A percentile compares a stretch with the other conserved stretches of the same genome.
These are phyloP conservation scores for Leccinum rimulosum DNA, from an alignment of 768 basidiomycete species.

Conservation along the genomic window DNA sequence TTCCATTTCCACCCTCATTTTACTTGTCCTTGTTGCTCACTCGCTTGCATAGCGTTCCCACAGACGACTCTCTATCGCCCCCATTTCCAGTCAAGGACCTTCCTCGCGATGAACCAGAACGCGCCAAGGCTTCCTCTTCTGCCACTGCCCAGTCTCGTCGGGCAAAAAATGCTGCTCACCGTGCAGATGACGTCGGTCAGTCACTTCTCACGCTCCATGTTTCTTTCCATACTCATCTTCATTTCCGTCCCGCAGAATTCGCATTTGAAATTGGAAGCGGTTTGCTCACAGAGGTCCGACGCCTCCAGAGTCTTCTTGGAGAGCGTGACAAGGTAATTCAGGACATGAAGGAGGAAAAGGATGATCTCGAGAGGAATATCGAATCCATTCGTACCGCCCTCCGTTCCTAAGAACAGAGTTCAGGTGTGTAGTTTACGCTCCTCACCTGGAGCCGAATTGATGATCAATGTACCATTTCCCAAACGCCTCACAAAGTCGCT, in stretches of 20 bases:
- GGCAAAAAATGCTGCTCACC: conserved; percentile 88
- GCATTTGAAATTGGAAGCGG: conserved; percentile 97
- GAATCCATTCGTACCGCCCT: conserved; percentile 73
- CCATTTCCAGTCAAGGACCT: conserved; percentile 45
- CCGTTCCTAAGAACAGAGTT: conserved; percentile 75
- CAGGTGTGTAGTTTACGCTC: conserved; percentile 44
- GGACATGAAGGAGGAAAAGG: conserved; percentile 89
- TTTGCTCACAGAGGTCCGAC: conserved; percentile 84
- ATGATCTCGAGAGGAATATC: conserved; percentile 77
- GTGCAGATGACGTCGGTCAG: conserved; percentile 86
- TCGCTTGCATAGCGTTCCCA: conserved; percentile 35
- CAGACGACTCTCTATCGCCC: conserved; percentile 50
- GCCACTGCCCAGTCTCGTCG: conserved; percentile 84
- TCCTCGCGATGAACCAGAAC: conserved; percentile 60
- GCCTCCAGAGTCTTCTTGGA: conserved; percentile 84
- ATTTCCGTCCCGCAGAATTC: conserved; percentile 63
- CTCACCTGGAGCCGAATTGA: conserved; percentile 1
- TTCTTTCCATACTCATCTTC: conserved; percentile 8
- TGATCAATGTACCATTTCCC: neutral
- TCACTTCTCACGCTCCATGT: conserved; percentile 14
- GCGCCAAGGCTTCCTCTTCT: conserved; percentile 60
- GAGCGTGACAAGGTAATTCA: conserved; percentile 93
- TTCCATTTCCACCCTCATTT: neutral
- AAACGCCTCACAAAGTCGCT: conserved; percentile 78
- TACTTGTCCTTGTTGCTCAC: conserved; percentile 9